Evolutionary conservation across 2,329 filamentous ascomycete species (phyloP), one percentile per base, ranked within the genome.

Genomic region (Xylaria sp.): DNA sequence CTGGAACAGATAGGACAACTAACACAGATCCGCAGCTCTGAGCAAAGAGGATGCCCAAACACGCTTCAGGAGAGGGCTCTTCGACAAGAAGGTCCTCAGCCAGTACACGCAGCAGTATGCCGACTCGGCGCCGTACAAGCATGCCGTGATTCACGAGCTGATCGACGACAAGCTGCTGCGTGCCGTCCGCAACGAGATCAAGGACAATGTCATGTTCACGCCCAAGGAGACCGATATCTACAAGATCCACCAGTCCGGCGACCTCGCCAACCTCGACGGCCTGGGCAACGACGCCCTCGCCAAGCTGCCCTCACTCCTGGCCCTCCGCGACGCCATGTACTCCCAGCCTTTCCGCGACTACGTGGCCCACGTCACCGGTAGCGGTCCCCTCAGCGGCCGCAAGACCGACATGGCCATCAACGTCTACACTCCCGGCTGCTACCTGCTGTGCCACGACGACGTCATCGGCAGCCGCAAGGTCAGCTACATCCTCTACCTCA

Each of bases 381-480:
- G 93, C 65, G 96, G 96, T 0, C 90, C 93, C 66, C 81, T 99
- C 77, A 97, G 93, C 76, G 96, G 94, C 2, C 89, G 88, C 80
- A 99, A 98, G 85, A 98, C 96, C 20, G 96, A 99, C 81, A 97
- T 99, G 94, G 96, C 96, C 67, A 97, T 99, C 84, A 99, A 99
- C 78, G 90, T 99, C 59, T 99, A 99, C 80, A 97, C 94, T 0
- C 95, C 96, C 5, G 95, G 96, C 46, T 98, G 95, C 78, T 97
- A 97, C 79, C 86, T 99, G 30, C 86, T 99, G 34, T 98, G 96
- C 81, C 96, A 99, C 77, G 96, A 99, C 84, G 96, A 99, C 81
- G 96, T 99, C 69, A 99, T 99, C 80, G 96, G 96, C n/a, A 97
- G 92, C 77, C 88, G 96, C 68, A 90, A 94, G 72, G 91, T 99